phyloP scores from a whole-genome alignment of 441 rosid genomes.

The Cnidoscolus chayamansa region DNA sequence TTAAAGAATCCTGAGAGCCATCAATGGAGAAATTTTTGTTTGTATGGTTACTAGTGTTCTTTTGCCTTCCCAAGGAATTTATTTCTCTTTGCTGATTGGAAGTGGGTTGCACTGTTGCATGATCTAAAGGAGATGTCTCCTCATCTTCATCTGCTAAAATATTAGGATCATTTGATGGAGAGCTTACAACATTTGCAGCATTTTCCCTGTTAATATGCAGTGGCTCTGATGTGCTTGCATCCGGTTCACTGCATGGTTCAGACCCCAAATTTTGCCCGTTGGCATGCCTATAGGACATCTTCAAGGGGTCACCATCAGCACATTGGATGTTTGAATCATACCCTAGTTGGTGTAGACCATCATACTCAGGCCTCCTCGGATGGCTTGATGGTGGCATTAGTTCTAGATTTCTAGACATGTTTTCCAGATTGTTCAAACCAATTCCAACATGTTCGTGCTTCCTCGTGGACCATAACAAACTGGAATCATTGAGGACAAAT shows the following conservation, averaged over 20 bases:
- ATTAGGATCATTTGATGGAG: slow-evolving; percentile 53
- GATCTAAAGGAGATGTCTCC: slow-evolving; percentile 54
- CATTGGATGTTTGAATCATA: slow-evolving; percentile 32
- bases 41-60: slow-evolving; percentile 15
- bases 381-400: slow-evolving; percentile 42
- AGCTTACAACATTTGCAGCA: slow-evolving; percentile 43
- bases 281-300: slow-evolving; percentile 32
- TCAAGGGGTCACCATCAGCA: slow-evolving; percentile 33
- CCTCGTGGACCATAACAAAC: slow-evolving; percentile 51
- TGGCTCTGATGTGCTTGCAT: slow-evolving; percentile 83
- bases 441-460: slow-evolving; percentile 39
- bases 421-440: slow-evolving; percentile 39
- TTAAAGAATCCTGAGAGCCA: slow-evolving; percentile 50
- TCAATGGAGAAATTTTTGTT: slow-evolving; percentile 26
- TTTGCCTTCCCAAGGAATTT: slow-evolving; percentile 35
- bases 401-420: slow-evolving; percentile 38
- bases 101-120: slow-evolving; percentile 39
- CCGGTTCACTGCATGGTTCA: slow-evolving; percentile 85
- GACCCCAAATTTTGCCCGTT: slow-evolving; percentile 64
- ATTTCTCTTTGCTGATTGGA: slow-evolving; percentile 35
- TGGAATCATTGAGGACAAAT: slow-evolving; percentile 55
- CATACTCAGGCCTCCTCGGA: slow-evolving; percentile 39
- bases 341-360: slow-evolving; percentile 33
- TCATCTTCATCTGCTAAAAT: slow-evolving; percentile 64
- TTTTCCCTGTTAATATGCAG: slow-evolving; percentile 49